Evolutionary conservation across 768 basidiomycete genomes (phyloP).

Genomic region (Phylloporus scabripes): DNA sequence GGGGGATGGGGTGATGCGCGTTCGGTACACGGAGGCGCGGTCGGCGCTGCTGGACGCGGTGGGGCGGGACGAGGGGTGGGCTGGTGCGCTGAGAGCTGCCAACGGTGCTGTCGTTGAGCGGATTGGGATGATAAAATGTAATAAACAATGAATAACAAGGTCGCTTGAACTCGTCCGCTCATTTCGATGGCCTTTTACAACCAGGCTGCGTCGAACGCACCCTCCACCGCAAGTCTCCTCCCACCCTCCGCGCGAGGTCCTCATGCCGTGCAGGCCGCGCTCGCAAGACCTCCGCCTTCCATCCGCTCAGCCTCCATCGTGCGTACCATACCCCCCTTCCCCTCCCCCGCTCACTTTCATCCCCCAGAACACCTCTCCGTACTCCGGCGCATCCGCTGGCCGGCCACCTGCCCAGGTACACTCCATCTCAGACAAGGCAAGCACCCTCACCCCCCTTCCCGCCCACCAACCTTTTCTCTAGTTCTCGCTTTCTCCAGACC

Average conservation of each 20-base stretch:
- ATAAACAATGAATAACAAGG: not conserved
- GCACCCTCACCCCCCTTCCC: constrained; percentile 5
- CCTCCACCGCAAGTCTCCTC: constrained; percentile 51
- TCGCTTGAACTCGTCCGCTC: constrained; percentile 7
- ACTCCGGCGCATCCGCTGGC: constrained; percentile 31
- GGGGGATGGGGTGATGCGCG: constrained; percentile 23
- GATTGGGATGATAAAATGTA: constrained; percentile 33
- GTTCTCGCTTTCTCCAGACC: constrained; percentile 74
- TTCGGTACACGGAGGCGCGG: constrained; percentile 43
- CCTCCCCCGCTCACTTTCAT: not conserved
- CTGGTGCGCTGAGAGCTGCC: constrained; percentile 28
- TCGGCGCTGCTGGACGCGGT: constrained; percentile 35
- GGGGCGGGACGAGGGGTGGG: constrained; percentile 16
- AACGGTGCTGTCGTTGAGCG: constrained; percentile 47
- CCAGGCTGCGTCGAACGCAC: constrained; percentile 36
- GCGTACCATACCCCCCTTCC: constrained; percentile 6
- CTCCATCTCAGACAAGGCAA: constrained; percentile 58
- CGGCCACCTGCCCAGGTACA: constrained; percentile 27
- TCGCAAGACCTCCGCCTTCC: constrained; percentile 35
- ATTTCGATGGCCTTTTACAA: constrained; percentile 37
- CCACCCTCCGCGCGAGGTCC: constrained; percentile 30
- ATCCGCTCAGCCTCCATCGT: constrained; percentile 39
- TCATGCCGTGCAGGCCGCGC: constrained; percentile 38
- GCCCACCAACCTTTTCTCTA: constrained; percentile 22
- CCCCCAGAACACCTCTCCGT: constrained; percentile 38